Conservation (phyloP, 2,329 filamentous ascomycete genomes). For the Tolypocladium endophyticum region DNA sequence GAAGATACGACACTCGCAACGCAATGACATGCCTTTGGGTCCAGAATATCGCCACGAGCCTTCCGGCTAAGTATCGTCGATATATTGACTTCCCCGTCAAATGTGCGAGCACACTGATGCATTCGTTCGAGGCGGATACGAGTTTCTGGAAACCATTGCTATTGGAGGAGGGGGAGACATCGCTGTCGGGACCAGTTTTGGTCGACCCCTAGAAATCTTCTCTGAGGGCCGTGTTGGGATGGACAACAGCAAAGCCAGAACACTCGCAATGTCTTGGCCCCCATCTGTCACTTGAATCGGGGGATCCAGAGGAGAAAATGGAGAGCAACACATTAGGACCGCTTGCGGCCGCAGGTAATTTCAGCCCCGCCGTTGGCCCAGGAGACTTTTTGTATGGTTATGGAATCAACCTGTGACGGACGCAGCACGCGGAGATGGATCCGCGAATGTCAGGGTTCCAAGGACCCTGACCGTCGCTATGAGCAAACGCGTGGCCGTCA, state of each 20-base stretch:
- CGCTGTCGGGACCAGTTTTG: neutral
- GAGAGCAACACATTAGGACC: neutral
- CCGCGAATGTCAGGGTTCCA: constrained; percentile 37
- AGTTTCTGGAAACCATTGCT: neutral
- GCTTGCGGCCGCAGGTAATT: neutral
- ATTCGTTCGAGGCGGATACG: neutral
- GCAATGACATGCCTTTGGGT: constrained; percentile 26
- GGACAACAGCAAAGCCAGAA: neutral
- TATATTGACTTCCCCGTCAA: constrained; percentile 22
- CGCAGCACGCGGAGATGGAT: constrained; percentile 35
- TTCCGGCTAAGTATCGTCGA: constrained; percentile 17
- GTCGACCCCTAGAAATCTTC: neutral
- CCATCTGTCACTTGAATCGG: neutral
- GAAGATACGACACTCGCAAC: constrained; percentile 11
- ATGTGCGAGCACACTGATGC: constrained; percentile 10
- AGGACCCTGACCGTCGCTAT: constrained; percentile 42
- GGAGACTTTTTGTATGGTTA: neutral
- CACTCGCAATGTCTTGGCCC: neutral
- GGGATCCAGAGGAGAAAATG: neutral
- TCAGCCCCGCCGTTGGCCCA: constrained; percentile 5
- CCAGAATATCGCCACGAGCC: constrained; percentile 19
- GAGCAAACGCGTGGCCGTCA: constrained; percentile 37
- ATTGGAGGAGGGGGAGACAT: neutral
- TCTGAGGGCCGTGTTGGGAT: neutral
- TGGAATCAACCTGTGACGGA: constrained; percentile 30